Conservation (phyloP, 1,139 yeast species). For the Suhomyces maxii region DNA sequence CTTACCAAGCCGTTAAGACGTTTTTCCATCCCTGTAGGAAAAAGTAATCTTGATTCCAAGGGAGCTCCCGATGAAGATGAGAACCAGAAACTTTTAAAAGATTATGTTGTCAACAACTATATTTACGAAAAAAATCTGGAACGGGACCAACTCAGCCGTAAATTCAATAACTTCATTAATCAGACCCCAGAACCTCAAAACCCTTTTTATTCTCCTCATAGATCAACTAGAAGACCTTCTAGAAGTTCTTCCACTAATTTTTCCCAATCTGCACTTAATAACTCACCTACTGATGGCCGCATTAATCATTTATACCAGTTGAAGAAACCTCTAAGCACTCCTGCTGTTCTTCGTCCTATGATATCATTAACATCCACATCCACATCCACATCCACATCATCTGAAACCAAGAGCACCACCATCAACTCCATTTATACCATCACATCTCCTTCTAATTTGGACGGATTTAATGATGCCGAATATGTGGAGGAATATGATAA, state of each 20-base stretch:
- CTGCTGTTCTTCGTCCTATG: slow-evolving; percentile 46
- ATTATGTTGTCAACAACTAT: slow-evolving; percentile 18
- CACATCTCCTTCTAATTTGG: slow-evolving; percentile 7
- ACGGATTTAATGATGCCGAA: background rate
- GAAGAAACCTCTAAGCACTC: slow-evolving; percentile 42
- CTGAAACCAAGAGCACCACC: background rate
- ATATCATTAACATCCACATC: background rate
- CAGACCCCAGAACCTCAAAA: slow-evolving; percentile 5
- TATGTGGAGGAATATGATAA: background rate
- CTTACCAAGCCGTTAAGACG: slow-evolving; percentile 37
- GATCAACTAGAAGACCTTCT: background rate
- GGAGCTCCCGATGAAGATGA: slow-evolving; percentile 12
- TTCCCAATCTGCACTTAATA: background rate
- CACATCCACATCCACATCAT: background rate
- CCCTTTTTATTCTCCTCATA: slow-evolving; percentile 5
- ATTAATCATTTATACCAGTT: slow-evolving; percentile 30
- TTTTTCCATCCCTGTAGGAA: slow-evolving; percentile 23
- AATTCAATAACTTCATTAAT: slow-evolving; percentile 6
- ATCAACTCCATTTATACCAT: slow-evolving; percentile 10
- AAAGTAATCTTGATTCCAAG: slow-evolving; percentile 1
- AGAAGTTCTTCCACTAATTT: slow-evolving; percentile 1
- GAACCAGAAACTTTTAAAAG: slow-evolving; percentile 15
- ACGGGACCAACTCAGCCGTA: slow-evolving; percentile 12
- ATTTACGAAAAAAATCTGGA: slow-evolving; percentile 18
- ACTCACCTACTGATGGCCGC: background rate